Base-by-base conservation (phyloP, 1,284 basidiomycete genomes). In the Ustilago loliicola region DNA sequence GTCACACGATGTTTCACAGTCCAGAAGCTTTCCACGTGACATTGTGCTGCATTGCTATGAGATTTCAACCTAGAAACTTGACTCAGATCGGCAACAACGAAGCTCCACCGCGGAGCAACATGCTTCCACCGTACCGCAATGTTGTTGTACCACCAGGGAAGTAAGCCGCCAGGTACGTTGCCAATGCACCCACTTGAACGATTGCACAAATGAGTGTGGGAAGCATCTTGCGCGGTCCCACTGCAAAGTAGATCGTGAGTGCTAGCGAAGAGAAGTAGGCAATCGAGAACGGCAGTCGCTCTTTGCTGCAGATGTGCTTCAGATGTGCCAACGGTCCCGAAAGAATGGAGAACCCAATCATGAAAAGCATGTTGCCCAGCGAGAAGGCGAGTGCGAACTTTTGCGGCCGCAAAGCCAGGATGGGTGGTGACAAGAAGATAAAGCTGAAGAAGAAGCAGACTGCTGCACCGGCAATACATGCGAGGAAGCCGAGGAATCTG, bases 361-460 rank as follows among this genome's bases (percentile, higher is more conserved):
- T 81, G 66, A 85, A 84, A 2, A 86, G 79, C 62, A 85, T 61
- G 60, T 81, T 84, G 9, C 82, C 84, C 17, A 83, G 66, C 50
- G 79, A 81, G 57, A 85, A 86, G 17, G 83, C 82, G n/a, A 85
- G 76, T 3, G 83, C 83, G 30, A 86, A 86, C 66, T 82, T 84
- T 65, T 83, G 80, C 17, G 82, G 81, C 19, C 81, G 67, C 38
- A 79, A 36, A 77, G 8, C 92, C 40, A 98, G 89, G 47, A 85
- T 80, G 61, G 95, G 87, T 4, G 96, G 95, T 25, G 97, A 88
- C 17, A 94, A 86, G 58, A 87, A 95, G 71, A 98, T 86, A 88
- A 99, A 99, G 17, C 95, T 92, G 60, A 99, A 93, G 73, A 94
- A 92, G 89, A 99, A 99, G 88, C 96, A 99, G 1, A 96, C 93